These are phyloP conservation scores for Penicillium psychrofluorescens DNA, from an alignment of 495 filamentous ascomycete genomes.

Conservation along the genomic window DNA sequence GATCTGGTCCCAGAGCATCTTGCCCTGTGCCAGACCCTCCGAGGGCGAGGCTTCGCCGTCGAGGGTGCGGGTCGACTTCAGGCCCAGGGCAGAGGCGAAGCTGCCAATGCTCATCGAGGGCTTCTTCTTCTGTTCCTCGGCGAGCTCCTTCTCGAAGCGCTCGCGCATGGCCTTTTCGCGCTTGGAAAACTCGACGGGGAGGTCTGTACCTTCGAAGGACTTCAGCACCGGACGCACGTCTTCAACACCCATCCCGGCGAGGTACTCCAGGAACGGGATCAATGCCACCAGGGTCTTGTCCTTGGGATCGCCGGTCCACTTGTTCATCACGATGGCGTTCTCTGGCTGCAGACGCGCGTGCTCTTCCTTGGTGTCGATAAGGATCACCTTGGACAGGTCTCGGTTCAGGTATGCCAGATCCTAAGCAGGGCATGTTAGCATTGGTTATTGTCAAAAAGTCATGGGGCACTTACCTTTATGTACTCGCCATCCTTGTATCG, in stretches of 20 bases:
- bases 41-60: constrained; percentile 62
- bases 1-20: constrained; percentile 91
- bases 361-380: constrained; percentile 76
- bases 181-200: constrained; percentile 79
- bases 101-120: constrained; percentile 50
- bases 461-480: constrained; percentile 66
- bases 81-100: constrained; percentile 62
- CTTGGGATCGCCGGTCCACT: constrained; percentile 76
- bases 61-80: constrained; percentile 50
- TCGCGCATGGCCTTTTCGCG: constrained; percentile 79
- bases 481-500: constrained; percentile 92
- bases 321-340: constrained; percentile 85
- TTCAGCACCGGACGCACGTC: constrained; percentile 81
- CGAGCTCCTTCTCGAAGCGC: constrained; percentile 69
- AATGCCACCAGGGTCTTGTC: constrained; percentile 80
- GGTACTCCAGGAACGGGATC: constrained; percentile 94
- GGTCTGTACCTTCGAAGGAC: constrained; percentile 78
- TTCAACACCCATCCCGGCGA: constrained; percentile 82
- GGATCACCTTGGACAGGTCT: constrained; percentile 85
- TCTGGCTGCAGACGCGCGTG: constrained; percentile 83
- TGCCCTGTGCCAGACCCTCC: constrained; percentile 75
- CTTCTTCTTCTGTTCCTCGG: constrained; percentile 59
- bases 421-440: constrained; percentile 28
- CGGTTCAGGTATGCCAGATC: constrained; percentile 95
- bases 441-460: no score